Evolutionary conservation across 2,329 filamentous ascomycete species (phyloP), one percentile per base, ranked within the genome.

Genomic region (Trichophyton schoenleinii): DNA sequence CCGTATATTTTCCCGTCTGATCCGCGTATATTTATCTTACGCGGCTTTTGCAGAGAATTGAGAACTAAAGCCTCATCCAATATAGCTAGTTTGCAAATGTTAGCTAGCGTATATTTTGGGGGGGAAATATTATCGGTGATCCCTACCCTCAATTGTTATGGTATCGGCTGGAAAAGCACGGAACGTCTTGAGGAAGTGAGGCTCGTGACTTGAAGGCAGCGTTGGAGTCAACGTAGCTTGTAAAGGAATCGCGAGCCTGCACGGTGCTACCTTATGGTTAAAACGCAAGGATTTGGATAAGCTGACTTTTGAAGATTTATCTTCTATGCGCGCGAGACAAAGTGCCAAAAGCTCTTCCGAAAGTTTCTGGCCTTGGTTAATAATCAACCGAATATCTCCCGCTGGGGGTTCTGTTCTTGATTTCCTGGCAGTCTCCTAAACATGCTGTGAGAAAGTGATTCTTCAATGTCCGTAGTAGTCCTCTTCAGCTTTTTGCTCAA

Each of bases 1-100:
- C 89, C 89, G 72, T 99, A 99, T 18, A 82, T 81, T 62, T 87
- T 87, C 6, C 95, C 94, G 73, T 99, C 91, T 0, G 89, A 92
- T 0, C 92, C 94, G 60, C 89, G 83, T 5, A 94, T 88, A 15
- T 85, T 94, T 60, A 99, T 83, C 67, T 92, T 94, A 58, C 92
- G 85, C 11, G 95, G 94, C 67, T 94, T 91, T 62, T 96, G 92
- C 2, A 99, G 81, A 1, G 95, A 99, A 61, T 87, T 89, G 20
- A 99, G 79, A 3, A 99, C 88, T 25, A 95, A 77, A 0, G 96
- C 94, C 62, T 96, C 88, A 67, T 99, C 92, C 44, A 87, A 75
- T 72, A 99, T 95, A 15, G 73, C 76, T 77, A 60, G 60, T 69
- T 65, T 71, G 66, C 11, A 20, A 61, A 22, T 38, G 38, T 55